These are phyloP conservation scores for Thalassiosira exigua DNA, from an alignment of 352 stramenopile genomes.

Conservation along the genomic window DNA sequence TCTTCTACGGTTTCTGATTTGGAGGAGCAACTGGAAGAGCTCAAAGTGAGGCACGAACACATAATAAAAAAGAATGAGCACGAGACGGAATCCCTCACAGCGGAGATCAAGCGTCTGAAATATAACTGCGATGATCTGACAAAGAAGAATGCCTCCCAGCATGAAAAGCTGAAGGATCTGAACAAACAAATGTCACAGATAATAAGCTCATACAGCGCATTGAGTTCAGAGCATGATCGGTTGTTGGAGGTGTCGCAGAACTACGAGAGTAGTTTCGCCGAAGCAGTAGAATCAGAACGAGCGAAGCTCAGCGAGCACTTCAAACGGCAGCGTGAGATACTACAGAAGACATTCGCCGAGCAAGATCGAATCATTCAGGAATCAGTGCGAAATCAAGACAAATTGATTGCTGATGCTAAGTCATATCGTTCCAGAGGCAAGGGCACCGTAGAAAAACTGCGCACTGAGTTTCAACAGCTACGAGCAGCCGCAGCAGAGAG, in stretches of 20 bases:
- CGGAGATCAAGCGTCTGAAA: constrained; percentile 59
- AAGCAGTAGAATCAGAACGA: constrained; percentile 53
- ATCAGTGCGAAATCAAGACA: constrained; percentile 51
- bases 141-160: constrained; percentile 55
- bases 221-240: constrained; percentile 66
- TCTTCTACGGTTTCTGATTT: constrained; percentile 57
- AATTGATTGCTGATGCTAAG: constrained; percentile 43
- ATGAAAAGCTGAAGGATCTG: constrained; percentile 58
- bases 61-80: constrained; percentile 52
- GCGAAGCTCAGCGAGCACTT: constrained; percentile 46
- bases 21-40: constrained; percentile 58
- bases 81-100: constrained; percentile 50
- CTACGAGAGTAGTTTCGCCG: constrained; percentile 53
- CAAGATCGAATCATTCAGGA: constrained; percentile 59
- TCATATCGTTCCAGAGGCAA: constrained; percentile 37
- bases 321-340: constrained; percentile 51
- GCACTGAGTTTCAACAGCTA: constrained; percentile 61
- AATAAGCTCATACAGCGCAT: constrained; percentile 60
- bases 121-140: constrained; percentile 49
- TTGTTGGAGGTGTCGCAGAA: constrained; percentile 49
- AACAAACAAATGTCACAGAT: constrained; percentile 63
- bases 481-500: constrained; percentile 55
- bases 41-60: constrained; percentile 53
- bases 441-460: constrained; percentile 53
- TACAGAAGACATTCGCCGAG: constrained; percentile 56